A percentile compares a stretch with the other conserved stretches of the same genome.
phyloP scores from a whole-genome alignment of 78 protist species.

The Carpediemonas membranifera region DNA sequence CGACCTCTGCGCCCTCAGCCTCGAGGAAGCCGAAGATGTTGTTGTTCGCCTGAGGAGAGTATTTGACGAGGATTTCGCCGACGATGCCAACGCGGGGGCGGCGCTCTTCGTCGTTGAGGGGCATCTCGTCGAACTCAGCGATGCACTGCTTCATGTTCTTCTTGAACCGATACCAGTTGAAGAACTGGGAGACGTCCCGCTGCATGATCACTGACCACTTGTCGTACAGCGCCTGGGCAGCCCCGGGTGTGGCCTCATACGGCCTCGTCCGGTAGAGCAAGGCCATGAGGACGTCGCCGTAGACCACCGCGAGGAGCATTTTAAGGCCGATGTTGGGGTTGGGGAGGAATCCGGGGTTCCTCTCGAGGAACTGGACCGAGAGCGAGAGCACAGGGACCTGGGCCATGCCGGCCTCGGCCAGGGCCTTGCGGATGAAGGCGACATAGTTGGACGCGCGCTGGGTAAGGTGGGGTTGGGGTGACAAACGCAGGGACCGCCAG shows the following conservation, averaged over 20 bases:
- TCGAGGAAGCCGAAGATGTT: neutral
- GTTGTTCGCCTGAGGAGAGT: conserved; percentile 11
- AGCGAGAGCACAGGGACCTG: conserved; percentile 8
- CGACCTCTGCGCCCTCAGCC: conserved; percentile 13
- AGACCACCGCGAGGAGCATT: neutral
- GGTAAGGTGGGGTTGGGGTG: too few species aligned
- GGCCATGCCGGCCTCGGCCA: neutral
- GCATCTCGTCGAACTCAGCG: neutral
- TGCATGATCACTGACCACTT: neutral
- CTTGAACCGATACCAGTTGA: neutral
- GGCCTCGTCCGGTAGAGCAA: neutral
- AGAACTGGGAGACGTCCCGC: neutral
- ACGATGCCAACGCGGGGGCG: conserved; percentile 18
- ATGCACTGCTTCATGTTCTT: neutral
- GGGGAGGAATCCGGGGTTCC: neutral
- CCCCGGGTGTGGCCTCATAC: neutral
- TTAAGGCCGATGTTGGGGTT: too few species aligned
- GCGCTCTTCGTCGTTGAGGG: neutral
- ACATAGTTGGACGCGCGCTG: conserved; percentile 27
- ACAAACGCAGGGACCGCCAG: conserved; percentile 20
- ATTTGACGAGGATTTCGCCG: conserved; percentile 19
- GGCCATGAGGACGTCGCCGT: conserved; percentile 9
- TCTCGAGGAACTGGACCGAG: conserved; percentile 1
- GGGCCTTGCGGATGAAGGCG: conserved; percentile 18
- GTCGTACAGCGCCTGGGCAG: neutral